Evolutionary conservation across 73 alveolate species (phyloP), one percentile per base, ranked within the genome.

Genomic region (Symbiodinium pilosum): DNA sequence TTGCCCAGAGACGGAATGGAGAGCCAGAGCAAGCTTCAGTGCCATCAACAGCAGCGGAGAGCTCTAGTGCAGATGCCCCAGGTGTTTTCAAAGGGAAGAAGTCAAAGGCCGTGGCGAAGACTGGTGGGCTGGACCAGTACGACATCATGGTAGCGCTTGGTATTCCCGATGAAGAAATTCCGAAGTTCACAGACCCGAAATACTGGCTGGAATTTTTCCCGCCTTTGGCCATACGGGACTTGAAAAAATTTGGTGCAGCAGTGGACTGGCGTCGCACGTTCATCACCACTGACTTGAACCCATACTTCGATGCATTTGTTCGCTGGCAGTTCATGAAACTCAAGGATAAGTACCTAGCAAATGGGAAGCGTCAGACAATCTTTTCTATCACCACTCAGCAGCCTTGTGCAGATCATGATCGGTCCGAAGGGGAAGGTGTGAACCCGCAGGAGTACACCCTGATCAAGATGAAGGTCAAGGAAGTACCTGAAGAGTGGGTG

Each of bases 331-430:
- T 99, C 86, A 43, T 47, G 14, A 84, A 95, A 77, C 99, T 99
- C 86, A 94, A 64, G 69, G 99, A 68, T 92, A 87, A 94, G 68
- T 99, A 94, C 64, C 73, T 99, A 16, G 98, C 99, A 75, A 99
- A 94, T 84, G 99, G 99, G 5, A 99, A 99, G 99, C 98, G 99
- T 64, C 99, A 99, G 83, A 91, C 99, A 12, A 99, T 99, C 84
- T 99, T 99, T 99, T 99, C 99, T 28, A 93, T 99, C 43, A 69
- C 88, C 71, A 99, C 99, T 92, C 99, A 99, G 64, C 99, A 99
- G 93, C 99, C 99, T 30, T 99, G 99, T 88, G 99, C 99, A 14
- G 99, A 99, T 99, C 99, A 99, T 88, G 99, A 99, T 86, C 99
- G 99, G 36, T 93, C 99, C 21, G 93, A 95, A 30, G 99, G 99